Base-by-base conservation (phyloP, 2,329 filamentous ascomycete species). In the Clonostachys rosea region DNA sequence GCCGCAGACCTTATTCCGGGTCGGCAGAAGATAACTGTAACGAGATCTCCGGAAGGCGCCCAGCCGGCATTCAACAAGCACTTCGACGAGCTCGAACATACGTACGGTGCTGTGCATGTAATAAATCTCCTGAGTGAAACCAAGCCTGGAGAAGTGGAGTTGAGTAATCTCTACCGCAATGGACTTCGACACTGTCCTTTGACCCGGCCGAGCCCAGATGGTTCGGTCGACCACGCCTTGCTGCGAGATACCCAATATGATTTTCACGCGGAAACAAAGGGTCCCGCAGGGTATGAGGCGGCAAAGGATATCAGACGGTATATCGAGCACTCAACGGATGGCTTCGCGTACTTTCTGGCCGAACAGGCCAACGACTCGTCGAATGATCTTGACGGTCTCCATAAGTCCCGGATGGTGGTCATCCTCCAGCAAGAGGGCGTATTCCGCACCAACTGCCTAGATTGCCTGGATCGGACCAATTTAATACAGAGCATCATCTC, bases 51-150 rank as follows among this genome's bases (percentile, higher is more conserved):
- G 1, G 91, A 96, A 60, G 94, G 94, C 10, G 91, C 91, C 0
- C 91, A 96, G 59, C 92, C 91, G 34, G 90, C 94, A 2, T 97
- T 99, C 61, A 86, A 97, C 66, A 95, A 89, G 64, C 94, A 99
- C 64, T 95, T 99, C 62, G 86, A 90, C 39, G 81, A 84, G n/a
- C 74, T 99, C 37, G 89, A 94, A 58, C 74, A 89, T 48, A 83
- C 83, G 41, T 99, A 99, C 60, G 92, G 94, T 16, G 87, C 90
- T 8, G 84, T 96, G 1, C 92, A 97, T 63, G 83, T 97, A 13
- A 84, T 99, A 47, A 97, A 99, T 62, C 76, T 99, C 12, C 78
- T 99, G n/a, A 96, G 91, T 61, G 87, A 89, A 52, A 82, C 88
- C 24, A 97, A 96, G 64, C 82, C 84, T 0, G 89, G 87, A 11